These are phyloP conservation scores for Cystofilobasidium bisporidii DNA, from an alignment of 768 basidiomycete species.

Conservation along the genomic window DNA sequence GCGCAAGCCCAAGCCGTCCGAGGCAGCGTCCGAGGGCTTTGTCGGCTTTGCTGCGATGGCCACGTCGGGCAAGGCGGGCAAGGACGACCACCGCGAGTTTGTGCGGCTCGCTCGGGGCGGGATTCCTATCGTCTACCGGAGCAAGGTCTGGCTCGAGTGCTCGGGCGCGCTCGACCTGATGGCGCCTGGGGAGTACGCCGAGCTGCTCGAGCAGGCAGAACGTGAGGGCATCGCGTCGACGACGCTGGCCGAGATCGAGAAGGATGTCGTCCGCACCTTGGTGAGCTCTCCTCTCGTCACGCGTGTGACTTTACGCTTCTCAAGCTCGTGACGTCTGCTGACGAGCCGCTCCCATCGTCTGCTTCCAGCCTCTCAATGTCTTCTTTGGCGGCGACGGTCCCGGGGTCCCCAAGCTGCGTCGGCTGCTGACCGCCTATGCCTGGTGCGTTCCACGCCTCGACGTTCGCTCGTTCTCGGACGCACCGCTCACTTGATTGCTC, in stretches of 20 bases:
- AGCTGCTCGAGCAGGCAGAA: slow-evolving; percentile 52
- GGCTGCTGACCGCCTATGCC: slow-evolving; percentile 85
- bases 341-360: too few species aligned
- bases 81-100: slow-evolving; percentile 68
- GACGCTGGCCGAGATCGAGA: slow-evolving; percentile 71
- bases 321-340: too few species aligned
- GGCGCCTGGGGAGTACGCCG: slow-evolving; percentile 81
- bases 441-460: slow-evolving; percentile 49
- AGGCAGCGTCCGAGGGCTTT: slow-evolving; percentile 43
- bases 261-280: slow-evolving; percentile 51
- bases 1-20: slow-evolving; percentile 40
- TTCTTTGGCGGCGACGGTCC: slow-evolving; percentile 97
- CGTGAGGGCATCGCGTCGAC: slow-evolving; percentile 36
- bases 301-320: too few species aligned
- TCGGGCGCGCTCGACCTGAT: slow-evolving; percentile 84
- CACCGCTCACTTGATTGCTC: background rate
- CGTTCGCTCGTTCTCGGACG: background rate
- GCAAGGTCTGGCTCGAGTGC: slow-evolving; percentile 86
- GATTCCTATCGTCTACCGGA: slow-evolving; percentile 64
- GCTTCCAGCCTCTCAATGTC: slow-evolving; percentile 70
- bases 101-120: slow-evolving; percentile 66
- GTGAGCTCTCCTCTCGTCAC: too few species aligned
- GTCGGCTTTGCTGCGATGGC: slow-evolving; percentile 86
- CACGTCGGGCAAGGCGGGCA: slow-evolving; percentile 49
- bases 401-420: slow-evolving; percentile 80